Percentiles rank a stretch among this genome's conserved stretches.
phyloP scores from a whole-genome alignment of 148 eudicot species.

The Arctostaphylos glauca region DNA sequence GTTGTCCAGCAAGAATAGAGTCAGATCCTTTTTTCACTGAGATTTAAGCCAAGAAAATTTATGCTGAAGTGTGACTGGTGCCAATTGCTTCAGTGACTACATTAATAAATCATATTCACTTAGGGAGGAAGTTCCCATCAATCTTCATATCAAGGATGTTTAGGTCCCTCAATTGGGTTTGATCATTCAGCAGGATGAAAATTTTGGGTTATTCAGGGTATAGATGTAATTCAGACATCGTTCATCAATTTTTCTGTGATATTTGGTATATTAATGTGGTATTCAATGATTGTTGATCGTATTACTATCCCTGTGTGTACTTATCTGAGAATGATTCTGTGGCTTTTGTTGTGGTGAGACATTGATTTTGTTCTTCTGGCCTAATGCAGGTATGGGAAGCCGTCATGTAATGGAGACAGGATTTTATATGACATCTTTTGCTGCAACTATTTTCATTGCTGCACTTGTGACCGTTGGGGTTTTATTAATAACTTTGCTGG shows the following conservation, averaged over 20 bases:
- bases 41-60: neutral
- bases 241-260: neutral
- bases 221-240: neutral
- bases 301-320: neutral
- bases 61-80: neutral
- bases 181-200: neutral
- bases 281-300: neutral
- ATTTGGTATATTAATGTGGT: neutral
- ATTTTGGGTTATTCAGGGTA: neutral
- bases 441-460: conserved; percentile 37
- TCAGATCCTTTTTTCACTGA: neutral
- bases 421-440: conserved; percentile 36
- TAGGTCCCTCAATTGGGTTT: neutral
- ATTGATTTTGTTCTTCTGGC: neutral
- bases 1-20: neutral
- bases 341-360: neutral
- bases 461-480: conserved; percentile 33
- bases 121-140: neutral
- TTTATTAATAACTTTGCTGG: conserved; percentile 28
- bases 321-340: neutral
- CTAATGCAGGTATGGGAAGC: conserved; percentile 40
- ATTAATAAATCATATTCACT: neutral
- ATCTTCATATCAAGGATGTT: neutral
- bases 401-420: conserved; percentile 26
- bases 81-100: neutral